A percentile compares a stretch with the other conserved stretches of the same genome.
These are phyloP conservation scores for Phaffia rhodozyma DNA, from an alignment of 1,284 basidiomycete species.

Conservation along the genomic window DNA sequence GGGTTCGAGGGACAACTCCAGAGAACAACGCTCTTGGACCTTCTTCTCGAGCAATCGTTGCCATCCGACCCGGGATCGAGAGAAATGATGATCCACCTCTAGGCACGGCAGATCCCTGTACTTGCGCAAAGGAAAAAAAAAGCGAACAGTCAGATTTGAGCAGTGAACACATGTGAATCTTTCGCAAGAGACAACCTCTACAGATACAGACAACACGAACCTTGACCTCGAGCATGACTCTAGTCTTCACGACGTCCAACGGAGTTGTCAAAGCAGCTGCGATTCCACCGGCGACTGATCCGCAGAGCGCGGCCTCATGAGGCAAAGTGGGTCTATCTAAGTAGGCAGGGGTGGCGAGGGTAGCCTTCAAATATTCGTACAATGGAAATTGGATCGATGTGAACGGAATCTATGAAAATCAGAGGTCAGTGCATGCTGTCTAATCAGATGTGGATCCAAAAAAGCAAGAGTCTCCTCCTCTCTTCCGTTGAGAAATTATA, in stretches of 20 bases:
- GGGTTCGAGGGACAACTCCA: conserved; percentile 77
- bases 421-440: background rate
- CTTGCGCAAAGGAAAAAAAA: conserved; percentile 13
- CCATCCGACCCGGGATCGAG: conserved; percentile 46
- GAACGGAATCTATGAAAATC: conserved; percentile 70
- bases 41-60: conserved; percentile 58
- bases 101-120: conserved; percentile 24
- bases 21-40: conserved; percentile 67
- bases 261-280: conserved; percentile 89
- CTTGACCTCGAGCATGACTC: conserved; percentile 85
- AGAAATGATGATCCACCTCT: conserved; percentile 34
- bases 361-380: conserved; percentile 76
- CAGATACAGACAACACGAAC: conserved; percentile 38
- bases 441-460: background rate
- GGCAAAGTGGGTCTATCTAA: conserved; percentile 50
- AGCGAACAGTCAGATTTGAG: background rate
- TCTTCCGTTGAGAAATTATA: background rate
- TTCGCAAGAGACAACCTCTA: background rate
- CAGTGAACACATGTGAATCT: too few relatives aligned
- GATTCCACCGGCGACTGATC: conserved; percentile 77
- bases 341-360: conserved; percentile 40
- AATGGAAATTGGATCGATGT: conserved; percentile 95
- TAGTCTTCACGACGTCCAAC: conserved; percentile 90
- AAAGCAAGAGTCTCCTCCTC: background rate
- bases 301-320: conserved; percentile 81